phyloP scores from a whole-genome alignment of 345 rosid species.

The Eucalyptus brandiana region DNA sequence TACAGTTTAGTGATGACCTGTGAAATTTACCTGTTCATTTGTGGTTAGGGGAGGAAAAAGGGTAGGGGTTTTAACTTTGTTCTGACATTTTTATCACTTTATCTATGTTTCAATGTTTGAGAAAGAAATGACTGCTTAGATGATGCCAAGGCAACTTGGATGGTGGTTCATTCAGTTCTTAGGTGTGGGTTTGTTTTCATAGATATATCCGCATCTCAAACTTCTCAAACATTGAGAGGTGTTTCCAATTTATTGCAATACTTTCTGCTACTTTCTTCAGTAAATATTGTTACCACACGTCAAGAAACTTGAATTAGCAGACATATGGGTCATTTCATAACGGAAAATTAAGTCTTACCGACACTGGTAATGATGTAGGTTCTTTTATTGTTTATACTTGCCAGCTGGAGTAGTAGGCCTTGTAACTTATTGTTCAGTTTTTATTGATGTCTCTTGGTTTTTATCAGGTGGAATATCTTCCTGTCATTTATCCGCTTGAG shows the following conservation, averaged over 20 bases:
- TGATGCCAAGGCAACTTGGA: not conserved
- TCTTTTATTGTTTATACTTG: not conserved
- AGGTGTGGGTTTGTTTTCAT: not conserved
- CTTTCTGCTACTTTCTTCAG: not conserved
- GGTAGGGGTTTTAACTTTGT: not conserved
- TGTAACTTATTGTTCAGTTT: not conserved
- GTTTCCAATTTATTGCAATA: not conserved
- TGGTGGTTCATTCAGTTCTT: not conserved
- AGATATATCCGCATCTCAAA: not conserved
- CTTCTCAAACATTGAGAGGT: not conserved
- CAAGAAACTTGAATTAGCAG: not conserved
- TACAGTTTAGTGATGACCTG: not conserved
- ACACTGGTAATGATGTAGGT: not conserved
- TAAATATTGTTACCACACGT: not conserved
- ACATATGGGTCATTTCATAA: not conserved
- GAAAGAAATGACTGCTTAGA: not conserved
- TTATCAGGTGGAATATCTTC: slow-evolving; percentile 86
- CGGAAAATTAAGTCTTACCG: not conserved
- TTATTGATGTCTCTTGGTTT: not conserved
- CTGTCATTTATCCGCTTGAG: slow-evolving; percentile 54
- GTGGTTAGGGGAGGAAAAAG: not conserved
- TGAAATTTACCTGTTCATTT: not conserved
- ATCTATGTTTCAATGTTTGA: not conserved
- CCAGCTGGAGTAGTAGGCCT: not conserved
- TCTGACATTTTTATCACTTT: not conserved